Evolutionary conservation across 2,329 filamentous ascomycete species (phyloP).

Genomic region (Beauveria bassiana): DNA sequence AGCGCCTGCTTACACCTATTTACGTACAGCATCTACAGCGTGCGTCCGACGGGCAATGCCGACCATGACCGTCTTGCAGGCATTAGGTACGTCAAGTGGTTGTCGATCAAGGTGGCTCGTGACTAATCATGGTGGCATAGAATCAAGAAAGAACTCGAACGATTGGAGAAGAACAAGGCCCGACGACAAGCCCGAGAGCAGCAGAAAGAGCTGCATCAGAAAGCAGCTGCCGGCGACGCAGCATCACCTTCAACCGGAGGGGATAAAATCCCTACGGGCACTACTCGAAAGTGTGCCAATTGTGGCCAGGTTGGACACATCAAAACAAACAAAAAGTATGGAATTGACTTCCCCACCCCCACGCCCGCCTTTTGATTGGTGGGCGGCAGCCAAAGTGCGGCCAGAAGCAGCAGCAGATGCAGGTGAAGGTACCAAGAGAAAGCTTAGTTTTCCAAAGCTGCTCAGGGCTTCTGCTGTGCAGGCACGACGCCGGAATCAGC

Average conservation of each 20-base stretch:
- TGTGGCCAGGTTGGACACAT: conserved; percentile 96
- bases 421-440: not conserved
- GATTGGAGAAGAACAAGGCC: conserved; percentile 86
- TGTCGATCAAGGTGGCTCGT: not conserved
- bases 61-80: conserved; percentile 41
- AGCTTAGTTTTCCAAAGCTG: not conserved
- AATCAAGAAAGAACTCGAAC: conserved; percentile 60
- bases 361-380: conserved; percentile 27
- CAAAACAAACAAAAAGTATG: conserved; percentile 97
- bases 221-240: conserved; percentile 34
- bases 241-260: conserved; percentile 39
- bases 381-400: conserved; percentile 15
- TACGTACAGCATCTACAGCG: conserved; percentile 40
- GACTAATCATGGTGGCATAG: conserved; percentile 18
- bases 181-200: conserved; percentile 85
- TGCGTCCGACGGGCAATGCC: conserved; percentile 41
- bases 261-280: conserved; percentile 54
- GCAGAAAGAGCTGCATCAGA: conserved; percentile 61
- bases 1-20: conserved; percentile 31
- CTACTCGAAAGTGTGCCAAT: conserved; percentile 90
- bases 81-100: conserved; percentile 27
- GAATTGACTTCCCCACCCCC: conserved; percentile 21
- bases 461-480: not conserved
- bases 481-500: not conserved
- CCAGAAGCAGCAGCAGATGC: conserved; percentile 1